Base-by-base conservation (phyloP, 2,329 filamentous ascomycete genomes). In the Botrytis fabae region DNA sequence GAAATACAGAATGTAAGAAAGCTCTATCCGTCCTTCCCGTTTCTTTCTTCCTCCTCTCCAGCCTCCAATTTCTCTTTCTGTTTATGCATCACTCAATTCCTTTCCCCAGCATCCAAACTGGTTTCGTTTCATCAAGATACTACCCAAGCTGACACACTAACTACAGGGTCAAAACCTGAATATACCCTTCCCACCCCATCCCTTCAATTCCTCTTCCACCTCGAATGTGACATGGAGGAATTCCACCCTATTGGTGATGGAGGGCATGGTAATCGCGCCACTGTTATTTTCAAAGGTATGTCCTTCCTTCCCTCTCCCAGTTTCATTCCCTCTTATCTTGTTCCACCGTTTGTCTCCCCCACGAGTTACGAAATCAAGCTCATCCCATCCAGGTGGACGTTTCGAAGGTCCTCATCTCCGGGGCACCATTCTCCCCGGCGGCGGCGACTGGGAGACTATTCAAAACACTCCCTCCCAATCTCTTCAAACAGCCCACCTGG, bases 331-430 rank as follows among this genome's bases (percentile, higher is more conserved):
- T 54, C 51, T 2, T 1, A 57, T 20, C 25, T 42, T 10, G 18
- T 25, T 25, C 59, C 32, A 60, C 35, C 25, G 0, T 42, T 42
- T 28, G 2, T 8, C 14, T 62, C 8, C 14, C 12, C 16, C 9
- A 28, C 4, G 1, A 22, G 1, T 3, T 10, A 63, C 0, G 18
- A 22, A 28, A 20, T 40, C 1, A n/a, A 28, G 28, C 61, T 64
- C 20, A 64, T 18, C 18, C 9, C 38, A n/a, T 44, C 5, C n/a
- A 73, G 48, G 61, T 18, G 70, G 71, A 12, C 73, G 61, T 22
- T 73, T 74, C 66, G 60, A 70, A 70, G 65, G 73, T 12, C 70
- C 71, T 9, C 48, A 40, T 20, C 62, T 74, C 12, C 65, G 70
- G 2, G 71, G 71, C 14, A 62, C 59, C 38, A 68, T 73, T 32